Evolutionary conservation across 2,329 filamentous ascomycete genomes (phyloP), one percentile per base, ranked within the genome.

Genomic region (Aschersonia sp.): DNA sequence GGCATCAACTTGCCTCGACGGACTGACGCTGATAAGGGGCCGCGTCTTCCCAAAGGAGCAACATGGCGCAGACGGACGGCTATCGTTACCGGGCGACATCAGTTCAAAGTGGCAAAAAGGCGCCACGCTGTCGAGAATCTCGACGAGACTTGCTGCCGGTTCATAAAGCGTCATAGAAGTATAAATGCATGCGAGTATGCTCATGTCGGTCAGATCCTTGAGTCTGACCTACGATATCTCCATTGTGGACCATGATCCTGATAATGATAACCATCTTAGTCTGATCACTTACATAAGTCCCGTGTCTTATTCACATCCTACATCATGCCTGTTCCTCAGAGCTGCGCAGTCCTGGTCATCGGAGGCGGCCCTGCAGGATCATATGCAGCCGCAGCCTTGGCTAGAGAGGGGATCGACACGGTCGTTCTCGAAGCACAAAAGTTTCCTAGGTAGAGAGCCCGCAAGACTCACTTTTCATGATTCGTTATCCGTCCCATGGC

Each of bases 291-390:
- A 20, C 20, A 20, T 20, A 20, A 20, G 20, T 20, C 20, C 20
- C 20, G 20, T 20, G 20, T 20, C 20, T 20, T 20, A 20, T 20
- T 20, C 20, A 20, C 20, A 20, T 20, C 20, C 20, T 45, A 12
- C 40, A 31, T 32, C 7, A 47, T 47, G 45, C 7, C 29, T 12
- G 40, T 47, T 28, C 45, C 45, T n/a, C 38, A 43, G 43, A 47
- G 30, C 12, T 47, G 45, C 30, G 28, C 45, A 6, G 28, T 49
- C 2, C 20, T 50, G 2, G 48, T 53, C 4, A 41, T 52, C n/a
- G 53, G 51, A 29, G 53, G 51, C 4, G 52, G 51, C 9, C 49
- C 51, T 2, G 51, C 51, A 4, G 53, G 51, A 2, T 53, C 53
- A 3, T 55, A 51, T n/a, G 47, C 52, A 20, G 51, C 51, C 3